Conservation (phyloP, 306 rosid genomes). For the Luffa acutangula region DNA sequence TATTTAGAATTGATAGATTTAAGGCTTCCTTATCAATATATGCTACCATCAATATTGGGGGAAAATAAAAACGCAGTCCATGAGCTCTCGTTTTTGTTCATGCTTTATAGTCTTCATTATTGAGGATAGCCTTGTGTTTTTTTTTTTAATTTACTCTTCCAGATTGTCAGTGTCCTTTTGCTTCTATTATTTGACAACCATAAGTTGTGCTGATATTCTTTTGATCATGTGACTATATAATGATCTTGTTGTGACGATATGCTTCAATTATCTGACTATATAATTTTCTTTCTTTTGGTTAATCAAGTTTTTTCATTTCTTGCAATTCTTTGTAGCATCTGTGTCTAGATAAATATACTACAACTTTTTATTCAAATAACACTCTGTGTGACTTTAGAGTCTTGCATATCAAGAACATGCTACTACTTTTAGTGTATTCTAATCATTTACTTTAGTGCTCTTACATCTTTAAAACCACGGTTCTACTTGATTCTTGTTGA, state of each 20-base stretch:
- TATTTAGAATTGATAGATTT: no score
- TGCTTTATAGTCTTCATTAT: no score
- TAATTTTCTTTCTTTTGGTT: neutral
- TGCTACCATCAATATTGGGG: no score
- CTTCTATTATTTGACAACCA: neutral
- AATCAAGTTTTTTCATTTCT: neutral
- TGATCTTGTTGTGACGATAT: neutral
- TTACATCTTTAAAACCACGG: neutral
- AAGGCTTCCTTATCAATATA: no score
- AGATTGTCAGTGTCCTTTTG: neutral
- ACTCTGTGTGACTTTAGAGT: neutral
- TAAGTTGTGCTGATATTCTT: neutral
- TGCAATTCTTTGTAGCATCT: neutral
- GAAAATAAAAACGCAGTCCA: no score
- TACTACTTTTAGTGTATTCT: neutral
- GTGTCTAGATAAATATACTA: neutral
- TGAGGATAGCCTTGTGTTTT: no score
- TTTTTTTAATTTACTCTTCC: neutral
- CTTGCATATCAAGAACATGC: slow-evolving; percentile 4
- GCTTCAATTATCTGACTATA: neutral
- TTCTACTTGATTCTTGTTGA: neutral
- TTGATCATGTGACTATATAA: neutral
- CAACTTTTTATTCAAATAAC: neutral
- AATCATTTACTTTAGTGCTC: neutral
- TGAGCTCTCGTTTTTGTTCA: no score